Conservation (phyloP, 2,329 filamentous ascomycete genomes). For the Penicillium hesseltinei region DNA sequence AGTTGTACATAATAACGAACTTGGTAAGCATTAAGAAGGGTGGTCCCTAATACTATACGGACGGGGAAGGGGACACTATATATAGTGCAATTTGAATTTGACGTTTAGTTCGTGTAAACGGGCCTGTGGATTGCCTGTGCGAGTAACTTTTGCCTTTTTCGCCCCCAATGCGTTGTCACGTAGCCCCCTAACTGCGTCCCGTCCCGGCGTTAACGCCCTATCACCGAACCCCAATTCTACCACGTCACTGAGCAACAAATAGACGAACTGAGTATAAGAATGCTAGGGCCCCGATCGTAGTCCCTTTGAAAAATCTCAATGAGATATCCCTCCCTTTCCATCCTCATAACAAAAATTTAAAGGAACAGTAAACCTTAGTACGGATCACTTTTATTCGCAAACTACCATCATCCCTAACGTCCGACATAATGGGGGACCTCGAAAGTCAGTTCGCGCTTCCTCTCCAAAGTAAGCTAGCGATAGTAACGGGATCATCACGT, state of each 20-base stretch:
- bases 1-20: too few species aligned
- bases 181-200: too few species aligned
- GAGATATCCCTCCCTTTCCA: not conserved
- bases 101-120: too few species aligned
- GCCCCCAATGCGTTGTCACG: too few species aligned
- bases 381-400: not conserved
- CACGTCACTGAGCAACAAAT: not conserved
- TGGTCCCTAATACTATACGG: too few species aligned
- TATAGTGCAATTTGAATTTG: too few species aligned
- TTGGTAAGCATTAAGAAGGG: too few species aligned
- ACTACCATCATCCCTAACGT: not conserved
- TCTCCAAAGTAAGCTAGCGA: not conserved
- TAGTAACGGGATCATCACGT: not conserved
- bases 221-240: not conserved
- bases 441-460: not conserved
- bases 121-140: too few species aligned
- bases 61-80: too few species aligned
- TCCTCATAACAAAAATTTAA: not conserved
- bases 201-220: not conserved
- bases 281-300: not conserved
- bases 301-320: not conserved
- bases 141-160: too few species aligned
- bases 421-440: not conserved
- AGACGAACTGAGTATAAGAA: not conserved
- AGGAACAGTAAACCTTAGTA: not conserved